Evolutionary conservation across 1,284 basidiomycete species (phyloP).

Genomic region (Marasmius oreades): DNA sequence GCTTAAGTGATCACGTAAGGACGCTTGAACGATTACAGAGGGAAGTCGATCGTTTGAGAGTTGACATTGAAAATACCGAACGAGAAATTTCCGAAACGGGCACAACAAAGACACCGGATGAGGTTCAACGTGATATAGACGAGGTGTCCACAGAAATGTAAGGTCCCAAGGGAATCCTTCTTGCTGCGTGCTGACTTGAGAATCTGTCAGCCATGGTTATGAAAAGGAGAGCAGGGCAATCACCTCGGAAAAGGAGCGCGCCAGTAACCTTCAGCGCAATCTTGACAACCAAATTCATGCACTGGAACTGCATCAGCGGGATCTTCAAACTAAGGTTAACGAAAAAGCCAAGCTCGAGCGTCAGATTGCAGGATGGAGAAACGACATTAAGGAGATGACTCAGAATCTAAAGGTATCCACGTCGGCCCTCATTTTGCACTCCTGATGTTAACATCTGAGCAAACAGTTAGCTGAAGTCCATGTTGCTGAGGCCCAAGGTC

Average conservation of each 20-base stretch:
- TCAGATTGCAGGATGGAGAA: constrained; percentile 58
- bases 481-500: constrained; percentile 60
- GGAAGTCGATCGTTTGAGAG: constrained; percentile 63
- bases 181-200: constrained; percentile 39
- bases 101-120: constrained; percentile 77
- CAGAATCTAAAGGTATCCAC: constrained; percentile 43
- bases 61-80: constrained; percentile 69
- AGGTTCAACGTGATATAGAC: constrained; percentile 78
- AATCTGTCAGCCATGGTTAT: constrained; percentile 34
- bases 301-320: constrained; percentile 61
- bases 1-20: constrained; percentile 62
- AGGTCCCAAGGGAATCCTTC: constrained; percentile 23
- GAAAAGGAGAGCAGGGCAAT: constrained; percentile 67
- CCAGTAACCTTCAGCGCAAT: constrained; percentile 50
- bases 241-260: constrained; percentile 64
- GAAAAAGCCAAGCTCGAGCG: constrained; percentile 62
- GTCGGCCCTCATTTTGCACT: neutral
- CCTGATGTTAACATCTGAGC: neutral
- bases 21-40: constrained; percentile 60
- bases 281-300: constrained; percentile 57
- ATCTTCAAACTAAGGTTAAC: constrained; percentile 59
- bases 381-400: constrained; percentile 46
- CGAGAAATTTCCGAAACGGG: constrained; percentile 68
- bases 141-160: constrained; percentile 64
- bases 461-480: constrained; percentile 61